Base-by-base conservation (phyloP, 345 rosid species). In the Erysimum cheiranthoides region DNA sequence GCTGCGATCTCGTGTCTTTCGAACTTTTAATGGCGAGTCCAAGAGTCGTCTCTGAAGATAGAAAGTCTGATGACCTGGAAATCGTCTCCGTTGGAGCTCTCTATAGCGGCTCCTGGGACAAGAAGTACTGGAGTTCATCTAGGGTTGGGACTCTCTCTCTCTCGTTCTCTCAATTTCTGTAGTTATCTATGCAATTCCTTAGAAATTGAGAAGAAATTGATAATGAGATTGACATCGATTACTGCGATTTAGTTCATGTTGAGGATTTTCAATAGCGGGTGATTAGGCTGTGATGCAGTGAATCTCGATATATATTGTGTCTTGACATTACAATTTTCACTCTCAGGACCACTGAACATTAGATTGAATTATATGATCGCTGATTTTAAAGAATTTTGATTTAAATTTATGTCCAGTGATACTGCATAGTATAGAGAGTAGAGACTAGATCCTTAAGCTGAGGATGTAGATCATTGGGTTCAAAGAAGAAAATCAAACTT, bases 91-190 rank as follows among this genome's bases (percentile, higher is more conserved):
- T 92, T 60, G 98, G 97, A 75, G 81, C 88, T 79, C 83, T 86
- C 11, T 89, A 88, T 87, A 74, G 35, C 36, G 97, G 97, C 11
- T 67, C 90, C 8, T 89, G 93, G 93, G 92, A 88, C 40, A 92
- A 92, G 89, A 92, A 92, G 86, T 92, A 86, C 81, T 94, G 97
- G 97, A 94, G 96, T 85, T 86, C 85, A 61, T 90, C 97, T 81
- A 89, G 98, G 97, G 98, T 91, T 87, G 11, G 89, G 35, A 46
- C 65, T 11, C 21, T 25, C 13, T 69, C 13, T 31, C 45, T 38
- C 14, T 31, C 46, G 32, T 13, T 66, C 38, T 63, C 43, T 60
- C 53, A 9, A 38, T 36, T 25, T 59, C 8, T 46, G 18, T 25
- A 21, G 16, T 32, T 10, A 31, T 14, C 17, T 21, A 13, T 27